Percentiles rank a stretch among this genome's conserved stretches.
Conservation (phyloP, 805 yeast species). For the Lipomyces anomalus region DNA sequence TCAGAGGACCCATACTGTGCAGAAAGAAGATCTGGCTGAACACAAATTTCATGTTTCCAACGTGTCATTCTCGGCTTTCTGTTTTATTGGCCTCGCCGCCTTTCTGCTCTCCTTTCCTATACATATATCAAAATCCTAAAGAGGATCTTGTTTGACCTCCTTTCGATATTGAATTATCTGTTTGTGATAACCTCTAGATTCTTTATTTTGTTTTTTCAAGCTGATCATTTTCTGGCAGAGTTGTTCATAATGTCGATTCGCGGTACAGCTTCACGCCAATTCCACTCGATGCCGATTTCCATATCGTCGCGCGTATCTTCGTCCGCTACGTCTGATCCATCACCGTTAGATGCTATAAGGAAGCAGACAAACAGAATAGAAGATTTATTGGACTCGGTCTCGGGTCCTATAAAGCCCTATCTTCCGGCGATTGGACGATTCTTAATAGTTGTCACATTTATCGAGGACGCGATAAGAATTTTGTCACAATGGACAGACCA, state of each 20-base stretch:
- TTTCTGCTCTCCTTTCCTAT: too few species aligned
- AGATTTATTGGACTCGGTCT: constrained; percentile 16
- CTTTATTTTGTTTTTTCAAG: neutral
- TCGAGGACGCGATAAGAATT: constrained; percentile 83
- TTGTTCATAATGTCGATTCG: constrained; percentile 16
- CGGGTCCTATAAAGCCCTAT: constrained; percentile 29
- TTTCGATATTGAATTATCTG: neutral
- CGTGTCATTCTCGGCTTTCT: too few species aligned
- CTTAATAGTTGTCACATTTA: constrained; percentile 87
- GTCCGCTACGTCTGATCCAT: constrained; percentile 20
- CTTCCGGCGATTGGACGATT: constrained; percentile 86
- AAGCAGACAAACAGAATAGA: constrained; percentile 21
- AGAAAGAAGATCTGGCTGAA: too few species aligned
- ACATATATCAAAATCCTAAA: too few species aligned
- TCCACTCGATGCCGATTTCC: constrained; percentile 24
- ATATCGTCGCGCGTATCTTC: constrained; percentile 16
- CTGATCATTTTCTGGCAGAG: neutral
- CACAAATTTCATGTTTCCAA: too few species aligned
- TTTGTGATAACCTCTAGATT: too few species aligned
- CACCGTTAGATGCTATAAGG: constrained; percentile 21
- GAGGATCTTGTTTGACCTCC: neutral
- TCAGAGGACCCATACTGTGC: too few species aligned
- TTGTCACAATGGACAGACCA: constrained; percentile 87
- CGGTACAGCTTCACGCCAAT: constrained; percentile 24
- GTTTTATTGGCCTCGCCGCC: too few species aligned